Percentiles rank a stretch among this genome's conserved stretches.
Evolutionary conservation across 116 monocot species (phyloP).

Genomic region (Dioscorea cayenensis): DNA sequence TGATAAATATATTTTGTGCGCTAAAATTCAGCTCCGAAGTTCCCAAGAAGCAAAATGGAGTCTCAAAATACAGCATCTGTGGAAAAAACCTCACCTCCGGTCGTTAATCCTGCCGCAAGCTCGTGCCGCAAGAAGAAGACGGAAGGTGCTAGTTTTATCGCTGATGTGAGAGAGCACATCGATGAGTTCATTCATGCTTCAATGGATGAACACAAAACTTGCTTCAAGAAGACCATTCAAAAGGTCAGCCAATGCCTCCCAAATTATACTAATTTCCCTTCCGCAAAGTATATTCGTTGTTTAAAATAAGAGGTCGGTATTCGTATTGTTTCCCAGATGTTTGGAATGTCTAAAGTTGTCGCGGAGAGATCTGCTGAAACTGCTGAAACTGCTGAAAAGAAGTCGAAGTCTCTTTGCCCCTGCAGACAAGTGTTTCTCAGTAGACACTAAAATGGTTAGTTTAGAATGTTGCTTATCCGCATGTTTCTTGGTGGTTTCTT

Average conservation of each 20-base stretch:
- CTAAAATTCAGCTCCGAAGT: neutral
- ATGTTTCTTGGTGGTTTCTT: no score
- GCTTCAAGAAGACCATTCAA: constrained; percentile 56
- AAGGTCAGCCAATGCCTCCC: constrained; percentile 23
- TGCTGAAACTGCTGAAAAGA: constrained; percentile 7
- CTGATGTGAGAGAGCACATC: constrained; percentile 56
- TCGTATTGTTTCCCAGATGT: constrained; percentile 37
- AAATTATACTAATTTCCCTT: neutral
- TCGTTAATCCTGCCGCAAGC: constrained; percentile 13
- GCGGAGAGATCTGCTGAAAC: constrained; percentile 25
- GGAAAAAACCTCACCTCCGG: neutral
- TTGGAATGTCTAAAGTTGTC: constrained; percentile 55
- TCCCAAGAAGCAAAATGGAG: neutral
- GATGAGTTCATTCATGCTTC: constrained; percentile 74
- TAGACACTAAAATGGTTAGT: neutral
- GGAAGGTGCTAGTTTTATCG: constrained; percentile 35
- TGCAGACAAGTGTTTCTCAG: constrained; percentile 32
- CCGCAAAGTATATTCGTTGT: neutral
- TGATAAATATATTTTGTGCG: neutral
- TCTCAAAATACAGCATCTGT: constrained; percentile 5
- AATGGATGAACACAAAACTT: constrained; percentile 70
- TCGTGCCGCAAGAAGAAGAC: constrained; percentile 74
- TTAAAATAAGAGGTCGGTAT: neutral
- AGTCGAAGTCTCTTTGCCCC: constrained; percentile 50
- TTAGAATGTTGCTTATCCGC: neutral